A percentile compares a stretch with the other conserved stretches of the same genome.
These are phyloP conservation scores for Lachnum nothofagi DNA, from an alignment of 2,329 filamentous ascomycete species.

Conservation along the genomic window DNA sequence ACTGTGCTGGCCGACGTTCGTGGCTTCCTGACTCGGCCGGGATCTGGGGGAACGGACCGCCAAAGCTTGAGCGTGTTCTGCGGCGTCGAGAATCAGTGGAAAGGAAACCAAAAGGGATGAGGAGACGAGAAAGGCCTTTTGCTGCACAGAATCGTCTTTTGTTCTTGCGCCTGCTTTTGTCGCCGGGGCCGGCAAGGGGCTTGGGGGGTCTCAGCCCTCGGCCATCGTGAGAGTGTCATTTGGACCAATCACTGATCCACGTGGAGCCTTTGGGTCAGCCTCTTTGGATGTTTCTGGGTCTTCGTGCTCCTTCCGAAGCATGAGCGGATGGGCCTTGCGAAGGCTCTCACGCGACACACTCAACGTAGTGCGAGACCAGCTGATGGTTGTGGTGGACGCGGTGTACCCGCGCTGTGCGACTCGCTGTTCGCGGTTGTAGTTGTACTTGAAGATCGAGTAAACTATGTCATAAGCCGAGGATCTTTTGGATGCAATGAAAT, in stretches of 20 bases:
- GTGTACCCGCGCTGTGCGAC: no score
- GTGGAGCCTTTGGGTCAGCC: slow-evolving; percentile 8
- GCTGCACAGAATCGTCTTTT: not conserved
- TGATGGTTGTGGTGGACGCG: no score
- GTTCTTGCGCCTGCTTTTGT: not conserved
- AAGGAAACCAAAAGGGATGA: not conserved
- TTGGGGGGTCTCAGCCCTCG: slow-evolving; percentile 1
- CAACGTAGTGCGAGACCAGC: no score
- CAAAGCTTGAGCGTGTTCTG: not conserved
- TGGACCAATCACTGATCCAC: slow-evolving; percentile 15
- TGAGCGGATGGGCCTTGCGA: not conserved
- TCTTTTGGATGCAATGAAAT: no score
- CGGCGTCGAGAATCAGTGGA: not conserved
- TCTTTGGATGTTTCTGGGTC: not conserved
- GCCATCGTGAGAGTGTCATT: slow-evolving; percentile 2
- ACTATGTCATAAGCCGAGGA: no score
- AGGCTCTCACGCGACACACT: not conserved
- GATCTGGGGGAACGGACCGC: no score
- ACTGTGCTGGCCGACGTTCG: no score
- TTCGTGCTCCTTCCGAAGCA: not conserved
- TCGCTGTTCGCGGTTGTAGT: no score
- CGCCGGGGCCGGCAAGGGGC: slow-evolving; percentile 11
- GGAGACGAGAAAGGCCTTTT: not conserved
- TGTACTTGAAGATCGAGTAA: no score
- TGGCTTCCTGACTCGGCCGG: not conserved